Evolutionary conservation across 2,329 filamentous ascomycete genomes (phyloP).

Genomic region (Fusarium piperis): DNA sequence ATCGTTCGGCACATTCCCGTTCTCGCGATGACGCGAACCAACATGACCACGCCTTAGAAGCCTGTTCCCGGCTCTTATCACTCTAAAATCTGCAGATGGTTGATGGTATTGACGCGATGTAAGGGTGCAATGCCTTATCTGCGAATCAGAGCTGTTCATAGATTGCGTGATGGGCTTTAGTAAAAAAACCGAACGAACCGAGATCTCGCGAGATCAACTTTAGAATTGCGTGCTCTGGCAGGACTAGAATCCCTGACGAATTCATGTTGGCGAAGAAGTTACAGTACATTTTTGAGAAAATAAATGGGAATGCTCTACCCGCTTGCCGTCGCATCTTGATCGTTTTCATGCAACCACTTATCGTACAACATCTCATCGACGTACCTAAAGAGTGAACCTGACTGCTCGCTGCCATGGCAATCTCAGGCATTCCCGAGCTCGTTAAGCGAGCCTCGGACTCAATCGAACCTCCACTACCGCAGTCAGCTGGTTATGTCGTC

Average conservation of each 20-base stretch:
- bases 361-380: too few species aligned
- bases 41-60: neutral
- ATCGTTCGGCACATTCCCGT: neutral
- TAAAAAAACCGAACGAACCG: neutral
- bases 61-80: neutral
- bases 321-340: neutral
- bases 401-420: neutral
- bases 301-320: neutral
- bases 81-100: neutral
- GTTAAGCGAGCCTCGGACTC: neutral
- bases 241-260: neutral
- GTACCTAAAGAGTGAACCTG: neutral
- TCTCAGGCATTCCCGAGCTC: neutral
- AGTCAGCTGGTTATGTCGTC: constrained; percentile 46
- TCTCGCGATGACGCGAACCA: fast-evolving
- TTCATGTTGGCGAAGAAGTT: neutral
- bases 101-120: neutral
- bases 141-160: fast-evolving
- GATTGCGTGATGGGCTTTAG: neutral
- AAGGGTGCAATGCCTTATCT: neutral
- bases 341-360: neutral
- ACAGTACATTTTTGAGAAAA: neutral
- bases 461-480: constrained; percentile 42
- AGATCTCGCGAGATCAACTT: neutral
- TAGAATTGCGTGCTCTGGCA: neutral